Conservation (phyloP, 2,329 filamentous ascomycete genomes). For the Grosmannia clavigera region DNA sequence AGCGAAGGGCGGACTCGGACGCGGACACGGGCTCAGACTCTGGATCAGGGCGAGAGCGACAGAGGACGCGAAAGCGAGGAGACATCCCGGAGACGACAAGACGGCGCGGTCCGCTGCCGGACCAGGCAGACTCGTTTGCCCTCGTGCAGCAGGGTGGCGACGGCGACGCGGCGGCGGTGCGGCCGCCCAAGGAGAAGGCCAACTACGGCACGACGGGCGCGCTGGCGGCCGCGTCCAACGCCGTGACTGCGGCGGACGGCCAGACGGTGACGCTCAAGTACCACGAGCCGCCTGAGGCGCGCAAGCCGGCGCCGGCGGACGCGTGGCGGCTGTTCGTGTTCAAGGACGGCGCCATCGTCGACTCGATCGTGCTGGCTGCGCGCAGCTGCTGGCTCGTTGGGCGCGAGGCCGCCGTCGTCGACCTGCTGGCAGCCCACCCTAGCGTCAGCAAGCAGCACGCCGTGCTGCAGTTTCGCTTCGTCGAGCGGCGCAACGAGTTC, state of each 20-base stretch:
- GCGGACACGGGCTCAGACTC: neutral
- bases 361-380: conserved; percentile 63
- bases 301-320: conserved; percentile 68
- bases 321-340: conserved; percentile 89
- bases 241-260: conserved; percentile 16
- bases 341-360: conserved; percentile 67
- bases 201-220: conserved; percentile 74
- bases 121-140: conserved; percentile 48
- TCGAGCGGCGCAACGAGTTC: conserved; percentile 73
- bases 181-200: conserved; percentile 59
- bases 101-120: conserved; percentile 41
- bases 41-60: too few species aligned
- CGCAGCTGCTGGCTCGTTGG: conserved; percentile 89
- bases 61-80: neutral
- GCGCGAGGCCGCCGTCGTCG: conserved; percentile 66
- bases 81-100: conserved; percentile 5
- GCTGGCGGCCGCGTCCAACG: conserved; percentile 79
- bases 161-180: conserved; percentile 22
- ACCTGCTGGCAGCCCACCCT: conserved; percentile 76
- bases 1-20: conserved; percentile 2
- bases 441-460: conserved; percentile 94
- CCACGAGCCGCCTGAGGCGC: conserved; percentile 85
- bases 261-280: conserved; percentile 48
- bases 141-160: conserved; percentile 31
- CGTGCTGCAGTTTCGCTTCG: conserved; percentile 82